A percentile compares a stretch with the other conserved stretches of the same genome.
These are phyloP conservation scores for Macrolepiota dolichaula DNA, from an alignment of 768 basidiomycete genomes.

Conservation along the genomic window DNA sequence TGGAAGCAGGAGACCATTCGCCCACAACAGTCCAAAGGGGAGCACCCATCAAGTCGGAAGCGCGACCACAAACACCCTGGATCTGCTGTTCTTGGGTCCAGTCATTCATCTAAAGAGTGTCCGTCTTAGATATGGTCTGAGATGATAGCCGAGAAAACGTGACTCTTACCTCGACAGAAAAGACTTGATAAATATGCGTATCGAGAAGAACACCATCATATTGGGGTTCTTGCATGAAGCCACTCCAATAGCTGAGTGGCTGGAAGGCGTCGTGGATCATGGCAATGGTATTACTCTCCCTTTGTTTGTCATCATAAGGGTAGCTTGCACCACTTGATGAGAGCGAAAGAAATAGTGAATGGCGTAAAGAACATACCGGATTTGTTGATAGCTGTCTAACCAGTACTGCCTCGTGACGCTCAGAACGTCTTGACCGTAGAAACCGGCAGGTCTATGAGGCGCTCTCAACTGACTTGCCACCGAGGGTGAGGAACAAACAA, in stretches of 20 bases:
- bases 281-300: slow-evolving; percentile 58
- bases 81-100: slow-evolving; percentile 53
- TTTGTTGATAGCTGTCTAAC: slow-evolving; percentile 66
- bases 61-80: slow-evolving; percentile 45
- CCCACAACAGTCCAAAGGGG: slow-evolving; percentile 81
- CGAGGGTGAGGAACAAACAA: neutral
- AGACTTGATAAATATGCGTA: slow-evolving; percentile 77
- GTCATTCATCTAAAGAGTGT: slow-evolving; percentile 33
- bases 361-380: slow-evolving; percentile 42
- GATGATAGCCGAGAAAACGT: neutral
- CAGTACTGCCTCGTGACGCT: slow-evolving; percentile 48
- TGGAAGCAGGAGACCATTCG: slow-evolving; percentile 78
- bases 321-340: slow-evolving; percentile 20
- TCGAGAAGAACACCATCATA: slow-evolving; percentile 72
- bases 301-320: slow-evolving; percentile 27
- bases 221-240: slow-evolving; percentile 47
- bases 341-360: neutral
- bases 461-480: slow-evolving; percentile 3
- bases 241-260: slow-evolving; percentile 61
- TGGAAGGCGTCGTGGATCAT: slow-evolving; percentile 80
- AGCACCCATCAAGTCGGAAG: slow-evolving; percentile 41
- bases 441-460: slow-evolving; percentile 61
- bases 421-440: slow-evolving; percentile 46
- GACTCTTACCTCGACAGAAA: slow-evolving; percentile 46
- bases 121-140: neutral